phyloP scores from a whole-genome alignment of 192 early-diverging fungal species.

The Backusella westeae region DNA sequence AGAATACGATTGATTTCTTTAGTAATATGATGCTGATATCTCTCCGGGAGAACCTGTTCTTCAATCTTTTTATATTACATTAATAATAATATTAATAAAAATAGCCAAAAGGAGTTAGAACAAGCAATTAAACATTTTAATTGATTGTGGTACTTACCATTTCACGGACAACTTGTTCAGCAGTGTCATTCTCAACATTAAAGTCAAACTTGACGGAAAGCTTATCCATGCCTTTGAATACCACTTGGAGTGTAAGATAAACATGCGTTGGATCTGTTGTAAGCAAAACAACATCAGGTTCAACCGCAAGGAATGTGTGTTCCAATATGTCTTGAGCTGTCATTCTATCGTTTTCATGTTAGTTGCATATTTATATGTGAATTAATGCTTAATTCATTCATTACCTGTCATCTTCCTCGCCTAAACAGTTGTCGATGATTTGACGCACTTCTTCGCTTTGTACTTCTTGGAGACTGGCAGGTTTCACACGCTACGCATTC shows the following conservation, averaged over 20 bases:
- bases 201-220: conserved; percentile 85
- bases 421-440: conserved; percentile 71
- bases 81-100: background rate
- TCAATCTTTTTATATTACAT: conserved; percentile 45
- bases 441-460: conserved; percentile 57
- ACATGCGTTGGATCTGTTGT: conserved; percentile 46
- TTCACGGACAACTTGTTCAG: conserved; percentile 68
- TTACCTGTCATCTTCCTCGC: conserved; percentile 24
- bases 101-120: background rate
- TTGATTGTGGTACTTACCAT: conserved; percentile 34
- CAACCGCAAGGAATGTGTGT: conserved; percentile 50
- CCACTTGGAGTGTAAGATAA: conserved; percentile 46
- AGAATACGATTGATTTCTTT: conserved; percentile 82
- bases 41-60: conserved; percentile 70
- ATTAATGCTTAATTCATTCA: background rate
- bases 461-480: conserved; percentile 60
- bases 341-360: conserved; percentile 50
- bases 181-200: conserved; percentile 69
- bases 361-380: background rate
- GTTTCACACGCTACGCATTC: conserved; percentile 63
- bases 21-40: conserved; percentile 77
- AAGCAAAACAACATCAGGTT: conserved; percentile 44
- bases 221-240: conserved; percentile 51
- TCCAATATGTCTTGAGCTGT: conserved; percentile 54
- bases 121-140: background rate